phyloP scores from a whole-genome alignment of 805 yeast species.

The Ogataea neopini region DNA sequence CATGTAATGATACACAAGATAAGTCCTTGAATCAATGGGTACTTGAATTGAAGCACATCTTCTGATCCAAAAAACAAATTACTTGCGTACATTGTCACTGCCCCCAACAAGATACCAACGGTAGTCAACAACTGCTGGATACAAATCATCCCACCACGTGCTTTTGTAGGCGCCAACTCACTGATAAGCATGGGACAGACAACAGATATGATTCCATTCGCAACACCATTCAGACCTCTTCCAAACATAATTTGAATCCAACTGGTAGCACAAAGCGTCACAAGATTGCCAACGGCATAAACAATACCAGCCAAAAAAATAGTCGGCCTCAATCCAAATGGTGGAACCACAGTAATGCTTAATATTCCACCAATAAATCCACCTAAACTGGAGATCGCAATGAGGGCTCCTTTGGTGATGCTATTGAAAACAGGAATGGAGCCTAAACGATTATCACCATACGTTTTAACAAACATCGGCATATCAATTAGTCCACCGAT shows the following conservation, averaged over 20 bases:
- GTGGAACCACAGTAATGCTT: constrained; percentile 26
- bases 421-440: constrained; percentile 17
- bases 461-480: constrained; percentile 27
- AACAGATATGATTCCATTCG: constrained; percentile 34
- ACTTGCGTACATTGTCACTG: constrained; percentile 25
- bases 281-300: constrained; percentile 25
- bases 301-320: constrained; percentile 25
- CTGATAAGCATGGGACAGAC: constrained; percentile 39
- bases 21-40: constrained; percentile 27
- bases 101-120: constrained; percentile 35
- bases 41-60: constrained; percentile 24
- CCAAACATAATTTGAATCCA: constrained; percentile 33
- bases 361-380: constrained; percentile 36
- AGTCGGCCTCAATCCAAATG: constrained; percentile 28
- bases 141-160: constrained; percentile 35
- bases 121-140: constrained; percentile 37
- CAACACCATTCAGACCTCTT: constrained; percentile 34
- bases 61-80: constrained; percentile 9
- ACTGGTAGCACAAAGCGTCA: constrained; percentile 17
- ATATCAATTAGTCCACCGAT: constrained; percentile 37
- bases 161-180: constrained; percentile 34
- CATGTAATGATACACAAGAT: constrained; percentile 16
- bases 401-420: constrained; percentile 32
- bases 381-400: constrained; percentile 34
- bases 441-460: constrained; percentile 24